phyloP scores from a whole-genome alignment of 768 basidiomycete species.

The Hemileccinum impolitum region DNA sequence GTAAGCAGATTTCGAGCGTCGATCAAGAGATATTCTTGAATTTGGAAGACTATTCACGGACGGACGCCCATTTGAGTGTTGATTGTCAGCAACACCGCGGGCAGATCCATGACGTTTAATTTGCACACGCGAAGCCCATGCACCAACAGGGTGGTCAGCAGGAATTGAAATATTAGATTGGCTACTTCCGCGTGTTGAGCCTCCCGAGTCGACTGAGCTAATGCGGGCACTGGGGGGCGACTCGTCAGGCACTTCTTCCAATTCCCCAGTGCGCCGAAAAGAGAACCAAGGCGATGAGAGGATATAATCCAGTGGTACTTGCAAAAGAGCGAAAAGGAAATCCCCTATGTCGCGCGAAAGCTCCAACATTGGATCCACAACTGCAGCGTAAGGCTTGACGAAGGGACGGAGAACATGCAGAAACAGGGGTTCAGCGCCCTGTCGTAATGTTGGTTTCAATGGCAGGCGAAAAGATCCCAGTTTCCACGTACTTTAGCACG shows the following conservation, averaged over 20 bases:
- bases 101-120: constrained; percentile 7
- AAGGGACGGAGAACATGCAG: constrained; percentile 78
- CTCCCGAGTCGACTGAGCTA: constrained; percentile 2
- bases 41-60: constrained; percentile 1
- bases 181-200: constrained; percentile 5
- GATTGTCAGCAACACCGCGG: constrained; percentile 21
- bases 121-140: constrained; percentile 8
- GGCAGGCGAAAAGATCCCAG: neutral
- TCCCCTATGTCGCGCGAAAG: constrained; percentile 62
- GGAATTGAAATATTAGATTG: constrained; percentile 13
- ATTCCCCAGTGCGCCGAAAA: constrained; percentile 16
- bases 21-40: constrained; percentile 4
- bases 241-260: constrained; percentile 6
- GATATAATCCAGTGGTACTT: constrained; percentile 39
- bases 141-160: constrained; percentile 3
- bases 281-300: constrained; percentile 31
- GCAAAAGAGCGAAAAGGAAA: constrained; percentile 43
- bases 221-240: constrained; percentile 1
- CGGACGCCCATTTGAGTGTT: constrained; percentile 1
- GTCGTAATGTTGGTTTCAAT: constrained; percentile 11
- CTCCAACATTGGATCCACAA: constrained; percentile 65
- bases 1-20: constrained; percentile 16
- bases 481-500: constrained; percentile 59
- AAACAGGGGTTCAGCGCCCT: constrained; percentile 87
- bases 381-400: constrained; percentile 66